Evolutionary conservation across 2,329 filamentous ascomycete genomes (phyloP).

Genomic region (Rhynchosporium graminicola): DNA sequence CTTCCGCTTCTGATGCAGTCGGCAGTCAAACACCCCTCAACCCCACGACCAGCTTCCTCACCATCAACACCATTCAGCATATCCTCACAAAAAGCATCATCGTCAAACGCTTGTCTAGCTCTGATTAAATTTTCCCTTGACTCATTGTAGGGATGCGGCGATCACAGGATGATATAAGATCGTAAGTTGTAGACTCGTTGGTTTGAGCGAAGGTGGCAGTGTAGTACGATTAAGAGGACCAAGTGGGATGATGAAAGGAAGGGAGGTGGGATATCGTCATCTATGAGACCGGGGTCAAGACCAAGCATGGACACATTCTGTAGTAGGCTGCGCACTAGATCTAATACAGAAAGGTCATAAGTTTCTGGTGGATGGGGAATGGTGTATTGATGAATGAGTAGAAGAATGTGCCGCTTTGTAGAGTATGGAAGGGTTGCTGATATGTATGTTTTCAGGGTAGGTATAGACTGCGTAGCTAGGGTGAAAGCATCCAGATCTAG

Average conservation of each 20-base stretch:
- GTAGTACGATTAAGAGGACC: background rate
- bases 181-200: conserved; percentile 43
- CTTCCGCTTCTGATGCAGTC: too few relatives aligned
- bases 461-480: conserved; percentile 9
- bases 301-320: conserved; percentile 41
- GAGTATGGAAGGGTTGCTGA: background rate
- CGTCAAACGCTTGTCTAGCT: conserved; percentile 40
- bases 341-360: conserved; percentile 44
- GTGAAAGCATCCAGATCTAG: background rate
- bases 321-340: conserved; percentile 42
- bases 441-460: conserved; percentile 13
- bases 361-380: conserved; percentile 30
- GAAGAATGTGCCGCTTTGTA: conserved; percentile 18
- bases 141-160: conserved; percentile 43
- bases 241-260: conserved; percentile 18
- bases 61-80: conserved; percentile 39
- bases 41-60: background rate
- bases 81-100: conserved; percentile 43
- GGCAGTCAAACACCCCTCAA: background rate
- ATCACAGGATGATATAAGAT: conserved; percentile 46
- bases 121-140: conserved; percentile 45
- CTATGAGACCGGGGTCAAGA: conserved; percentile 24
- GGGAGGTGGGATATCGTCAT: conserved; percentile 27
- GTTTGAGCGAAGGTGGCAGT: conserved; percentile 37
- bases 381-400: conserved; percentile 12